Conservation (phyloP, 208 protist species). For the Crithidia sp. region DNA sequence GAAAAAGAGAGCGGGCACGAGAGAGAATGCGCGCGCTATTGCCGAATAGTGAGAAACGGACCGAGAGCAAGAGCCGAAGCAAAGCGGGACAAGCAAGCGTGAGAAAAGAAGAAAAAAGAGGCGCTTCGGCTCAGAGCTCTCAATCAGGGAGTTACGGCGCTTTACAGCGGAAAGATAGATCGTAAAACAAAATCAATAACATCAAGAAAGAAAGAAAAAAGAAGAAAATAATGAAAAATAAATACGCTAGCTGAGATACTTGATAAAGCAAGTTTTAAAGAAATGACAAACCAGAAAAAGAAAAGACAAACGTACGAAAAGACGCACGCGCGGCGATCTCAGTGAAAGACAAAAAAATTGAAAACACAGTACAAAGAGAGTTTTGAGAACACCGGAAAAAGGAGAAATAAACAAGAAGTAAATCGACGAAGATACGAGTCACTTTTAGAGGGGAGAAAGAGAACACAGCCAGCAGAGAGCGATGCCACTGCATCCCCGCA, state of each 20-base stretch:
- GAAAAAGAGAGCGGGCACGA: not conserved
- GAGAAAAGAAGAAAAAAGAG: conserved; percentile 14
- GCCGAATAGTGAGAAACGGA: too few relatives aligned
- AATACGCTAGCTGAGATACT: conserved; percentile 5
- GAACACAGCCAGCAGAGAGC: too few relatives aligned
- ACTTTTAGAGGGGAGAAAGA: too few relatives aligned
- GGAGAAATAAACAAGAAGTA: too few relatives aligned
- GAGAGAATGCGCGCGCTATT: too few relatives aligned
- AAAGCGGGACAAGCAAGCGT: not conserved
- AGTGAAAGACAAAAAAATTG: too few relatives aligned
- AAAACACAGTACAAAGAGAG: too few relatives aligned
- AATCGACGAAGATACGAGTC: too few relatives aligned
- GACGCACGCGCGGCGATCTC: not conserved
- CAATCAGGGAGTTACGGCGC: not conserved
- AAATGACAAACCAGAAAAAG: conserved; percentile 3
- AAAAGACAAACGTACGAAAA: not conserved
- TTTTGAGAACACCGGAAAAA: too few relatives aligned
- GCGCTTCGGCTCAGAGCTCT: not conserved
- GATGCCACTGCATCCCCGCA: too few relatives aligned
- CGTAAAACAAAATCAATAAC: conserved; percentile 2
- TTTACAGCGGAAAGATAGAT: conserved; percentile 12
- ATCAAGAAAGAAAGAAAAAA: conserved; percentile 23
- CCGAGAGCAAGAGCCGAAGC: too few relatives aligned
- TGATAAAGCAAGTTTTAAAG: conserved; percentile 1
- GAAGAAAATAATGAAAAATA: conserved; percentile 8